Evolutionary conservation across 371 early-diverging fungal species (phyloP).

Genomic region (Mycotypha africana): DNA sequence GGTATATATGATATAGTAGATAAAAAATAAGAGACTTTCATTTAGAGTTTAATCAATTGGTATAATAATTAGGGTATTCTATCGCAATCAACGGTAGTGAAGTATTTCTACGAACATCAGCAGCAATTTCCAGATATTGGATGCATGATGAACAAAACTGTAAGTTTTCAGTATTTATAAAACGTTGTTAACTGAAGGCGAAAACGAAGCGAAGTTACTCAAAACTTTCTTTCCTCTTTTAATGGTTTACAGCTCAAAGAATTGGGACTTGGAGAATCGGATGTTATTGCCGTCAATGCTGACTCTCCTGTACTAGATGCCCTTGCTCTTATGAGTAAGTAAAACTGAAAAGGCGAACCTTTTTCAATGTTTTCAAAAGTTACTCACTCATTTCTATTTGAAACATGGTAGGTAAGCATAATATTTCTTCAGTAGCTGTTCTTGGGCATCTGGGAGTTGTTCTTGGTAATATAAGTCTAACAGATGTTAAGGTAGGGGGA

Average conservation of each 20-base stretch:
- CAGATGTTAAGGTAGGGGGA: slow-evolving; percentile 54
- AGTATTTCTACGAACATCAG: slow-evolving; percentile 54
- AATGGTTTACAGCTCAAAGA: slow-evolving; percentile 52
- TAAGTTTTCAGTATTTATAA: slow-evolving; percentile 11
- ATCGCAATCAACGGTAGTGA: slow-evolving; percentile 70
- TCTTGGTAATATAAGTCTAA: slow-evolving; percentile 65
- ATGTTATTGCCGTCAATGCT: slow-evolving; percentile 50
- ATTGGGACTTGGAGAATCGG: slow-evolving; percentile 45
- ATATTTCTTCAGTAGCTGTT: slow-evolving; percentile 60
- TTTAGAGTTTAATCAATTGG: not conserved
- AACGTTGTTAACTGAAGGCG: too few species aligned
- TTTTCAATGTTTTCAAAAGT: too few species aligned
- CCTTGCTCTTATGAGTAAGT: slow-evolving; percentile 52
- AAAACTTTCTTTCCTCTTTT: not conserved
- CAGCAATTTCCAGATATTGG: slow-evolving; percentile 35
- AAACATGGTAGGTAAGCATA: slow-evolving; percentile 40
- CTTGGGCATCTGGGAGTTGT: slow-evolving; percentile 54
- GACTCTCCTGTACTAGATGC: slow-evolving; percentile 54
- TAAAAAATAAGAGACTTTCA: not conserved
- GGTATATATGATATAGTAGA: slow-evolving; percentile 19
- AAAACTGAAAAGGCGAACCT: not conserved
- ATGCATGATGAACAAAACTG: slow-evolving; percentile 34
- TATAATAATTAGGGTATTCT: slow-evolving; percentile 58
- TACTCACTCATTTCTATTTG: too few species aligned
- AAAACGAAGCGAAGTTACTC: too few species aligned